These are phyloP conservation scores for Cryoendolithus antarcticus DNA, from an alignment of 2,329 filamentous ascomycete species.

Conservation along the genomic window DNA sequence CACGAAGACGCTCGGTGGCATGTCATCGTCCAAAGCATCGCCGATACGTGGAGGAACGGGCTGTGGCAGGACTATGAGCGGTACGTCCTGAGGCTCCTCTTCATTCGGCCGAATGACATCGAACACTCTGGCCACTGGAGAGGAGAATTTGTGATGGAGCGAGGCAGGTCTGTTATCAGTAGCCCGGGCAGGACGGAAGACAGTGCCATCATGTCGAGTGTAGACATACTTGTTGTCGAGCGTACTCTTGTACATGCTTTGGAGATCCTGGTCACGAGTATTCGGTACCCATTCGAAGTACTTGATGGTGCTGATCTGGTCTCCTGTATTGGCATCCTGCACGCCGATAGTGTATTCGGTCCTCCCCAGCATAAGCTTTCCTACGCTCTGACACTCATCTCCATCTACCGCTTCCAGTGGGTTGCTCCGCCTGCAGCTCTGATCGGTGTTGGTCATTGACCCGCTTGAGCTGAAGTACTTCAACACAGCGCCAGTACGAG, in stretches of 20 bases:
- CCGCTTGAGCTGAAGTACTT: constrained; percentile 73
- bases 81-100: constrained; percentile 51
- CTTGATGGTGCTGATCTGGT: constrained; percentile 73
- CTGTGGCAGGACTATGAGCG: constrained; percentile 77
- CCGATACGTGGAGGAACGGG: constrained; percentile 50
- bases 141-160: constrained; percentile 19
- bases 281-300: constrained; percentile 95
- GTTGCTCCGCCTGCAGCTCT: constrained; percentile 62
- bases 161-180: constrained; percentile 11
- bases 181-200: constrained; percentile 38
- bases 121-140: constrained; percentile 21
- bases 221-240: constrained; percentile 86
- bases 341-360: constrained; percentile 87
- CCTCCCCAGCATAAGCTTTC: constrained; percentile 70
- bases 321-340: constrained; percentile 58
- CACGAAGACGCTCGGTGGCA: constrained; percentile 51
- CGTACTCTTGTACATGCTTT: constrained; percentile 65
- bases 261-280: constrained; percentile 76
- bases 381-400: constrained; percentile 62
- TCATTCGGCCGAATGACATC: constrained; percentile 42
- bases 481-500: constrained; percentile 66
- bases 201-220: constrained; percentile 69
- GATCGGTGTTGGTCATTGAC: constrained; percentile 52
- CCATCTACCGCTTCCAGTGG: constrained; percentile 45
- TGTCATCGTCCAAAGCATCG: constrained; percentile 24